Evolutionary conservation across 768 basidiomycete genomes (phyloP).

Genomic region (Asterophora lycoperdoides): DNA sequence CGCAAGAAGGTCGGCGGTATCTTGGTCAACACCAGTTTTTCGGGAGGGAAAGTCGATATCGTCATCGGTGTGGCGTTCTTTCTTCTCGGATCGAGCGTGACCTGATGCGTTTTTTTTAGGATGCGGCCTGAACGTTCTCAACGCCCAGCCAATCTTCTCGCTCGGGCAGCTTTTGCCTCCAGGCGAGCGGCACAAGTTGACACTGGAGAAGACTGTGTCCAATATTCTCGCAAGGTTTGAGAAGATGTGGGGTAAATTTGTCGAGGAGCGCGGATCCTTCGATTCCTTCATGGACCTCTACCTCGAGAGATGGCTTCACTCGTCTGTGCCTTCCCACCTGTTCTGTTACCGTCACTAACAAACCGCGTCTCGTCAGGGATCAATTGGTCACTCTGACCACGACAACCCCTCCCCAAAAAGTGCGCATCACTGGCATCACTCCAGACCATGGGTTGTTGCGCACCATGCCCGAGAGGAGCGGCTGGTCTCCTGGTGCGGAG

Average conservation of each 20-base stretch:
- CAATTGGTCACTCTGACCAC: conserved; percentile 83
- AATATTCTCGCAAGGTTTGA: conserved; percentile 75
- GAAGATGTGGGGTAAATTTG: conserved; percentile 69
- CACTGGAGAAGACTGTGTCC: conserved; percentile 73
- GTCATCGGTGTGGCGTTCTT: conserved; percentile 58
- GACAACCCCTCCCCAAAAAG: conserved; percentile 58
- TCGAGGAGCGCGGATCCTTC: conserved; percentile 65
- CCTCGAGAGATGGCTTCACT: conserved; percentile 82
- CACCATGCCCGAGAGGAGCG: conserved; percentile 59
- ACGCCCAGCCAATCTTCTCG: conserved; percentile 77
- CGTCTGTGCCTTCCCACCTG: conserved; percentile 52
- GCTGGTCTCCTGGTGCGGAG: conserved; percentile 25
- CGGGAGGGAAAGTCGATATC: conserved; percentile 66
- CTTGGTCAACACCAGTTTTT: conserved; percentile 82
- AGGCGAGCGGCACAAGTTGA: conserved; percentile 34
- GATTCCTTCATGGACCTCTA: conserved; percentile 79
- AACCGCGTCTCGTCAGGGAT: conserved; percentile 45
- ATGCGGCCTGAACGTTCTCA: conserved; percentile 85
- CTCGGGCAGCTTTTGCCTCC: conserved; percentile 61
- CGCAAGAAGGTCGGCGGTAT: conserved; percentile 87
- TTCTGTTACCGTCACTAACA: neutral
- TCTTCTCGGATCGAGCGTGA: too few species aligned
- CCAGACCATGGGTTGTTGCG: conserved; percentile 83
- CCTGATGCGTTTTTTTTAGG: conserved; percentile 41
- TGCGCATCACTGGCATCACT: conserved; percentile 84